These are phyloP conservation scores for Plasmodium gonderi DNA, from an alignment of 169 alveolate species.

Conservation along the genomic window DNA sequence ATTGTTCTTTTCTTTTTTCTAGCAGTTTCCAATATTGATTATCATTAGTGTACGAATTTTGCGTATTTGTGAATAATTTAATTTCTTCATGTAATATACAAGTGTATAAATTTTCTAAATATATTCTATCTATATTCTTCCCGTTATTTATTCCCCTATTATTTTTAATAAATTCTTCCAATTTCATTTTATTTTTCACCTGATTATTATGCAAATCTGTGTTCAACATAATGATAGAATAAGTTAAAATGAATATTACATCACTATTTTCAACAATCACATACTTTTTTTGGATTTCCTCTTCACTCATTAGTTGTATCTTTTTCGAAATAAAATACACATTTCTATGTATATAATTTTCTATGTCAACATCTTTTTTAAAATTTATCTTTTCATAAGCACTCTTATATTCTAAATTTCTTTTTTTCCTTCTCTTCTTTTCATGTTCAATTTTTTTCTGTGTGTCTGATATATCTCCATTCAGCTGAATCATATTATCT, in stretches of 20 bases:
- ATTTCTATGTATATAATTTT: conserved; percentile 40
- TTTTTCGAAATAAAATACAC: conserved; percentile 42
- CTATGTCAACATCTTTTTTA: conserved; percentile 54
- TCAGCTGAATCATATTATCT: neutral
- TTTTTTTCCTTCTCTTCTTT: neutral
- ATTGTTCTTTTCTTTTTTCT: conserved; percentile 51
- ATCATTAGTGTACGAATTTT: conserved; percentile 67
- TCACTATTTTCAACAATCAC: conserved; percentile 86
- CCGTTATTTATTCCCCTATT: conserved; percentile 92
- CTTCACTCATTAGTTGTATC: conserved; percentile 61
- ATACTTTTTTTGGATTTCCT: conserved; percentile 63
- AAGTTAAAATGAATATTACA: conserved; percentile 88
- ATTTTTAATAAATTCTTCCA: conserved; percentile 91
- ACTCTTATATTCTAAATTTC: neutral
- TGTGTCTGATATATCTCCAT: conserved; percentile 25
- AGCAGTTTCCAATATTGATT: conserved; percentile 72
- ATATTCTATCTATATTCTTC: conserved; percentile 84
- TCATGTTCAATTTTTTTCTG: neutral
- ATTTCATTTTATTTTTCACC: conserved; percentile 89
- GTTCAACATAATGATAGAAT: conserved; percentile 92
- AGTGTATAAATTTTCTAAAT: conserved; percentile 81
- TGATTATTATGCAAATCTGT: conserved; percentile 92
- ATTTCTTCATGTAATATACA: conserved; percentile 83
- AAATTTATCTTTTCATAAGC: conserved; percentile 47
- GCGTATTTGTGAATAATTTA: conserved; percentile 49